Evolutionary conservation across 805 yeast genomes (phyloP).

Genomic region (Ogataea henricii): DNA sequence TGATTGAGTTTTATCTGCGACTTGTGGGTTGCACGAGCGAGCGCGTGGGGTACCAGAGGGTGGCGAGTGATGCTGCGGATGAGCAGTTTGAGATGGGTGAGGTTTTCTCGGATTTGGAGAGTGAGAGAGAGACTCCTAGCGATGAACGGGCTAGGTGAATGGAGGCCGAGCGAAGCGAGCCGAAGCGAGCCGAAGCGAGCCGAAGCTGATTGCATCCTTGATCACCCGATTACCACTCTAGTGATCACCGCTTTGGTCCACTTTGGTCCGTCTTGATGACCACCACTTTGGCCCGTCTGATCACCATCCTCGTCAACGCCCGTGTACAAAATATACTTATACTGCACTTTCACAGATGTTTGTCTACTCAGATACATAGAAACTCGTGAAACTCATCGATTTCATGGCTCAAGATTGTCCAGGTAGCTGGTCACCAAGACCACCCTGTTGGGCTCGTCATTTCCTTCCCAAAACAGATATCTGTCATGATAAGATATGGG

Average conservation of each 20-base stretch:
- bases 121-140: constrained; percentile 20
- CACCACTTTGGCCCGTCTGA: too few species aligned
- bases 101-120: constrained; percentile 27
- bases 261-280: too few species aligned
- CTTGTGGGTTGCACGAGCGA: constrained; percentile 35
- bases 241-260: too few species aligned
- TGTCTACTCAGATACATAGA: too few species aligned
- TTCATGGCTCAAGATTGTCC: not conserved
- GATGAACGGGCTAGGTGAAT: constrained; percentile 8
- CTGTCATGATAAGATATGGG: constrained; percentile 1
- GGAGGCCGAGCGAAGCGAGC: not conserved
- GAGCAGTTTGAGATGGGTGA: constrained; percentile 31
- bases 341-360: too few species aligned
- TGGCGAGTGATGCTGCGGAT: constrained; percentile 4
- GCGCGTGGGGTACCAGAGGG: constrained; percentile 13
- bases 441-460: not conserved
- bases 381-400: too few species aligned
- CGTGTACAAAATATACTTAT: too few species aligned
- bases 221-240: too few species aligned
- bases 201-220: not conserved
- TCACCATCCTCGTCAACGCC: too few species aligned
- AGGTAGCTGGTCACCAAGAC: too few species aligned
- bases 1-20: constrained; percentile 58
- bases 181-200: not conserved
- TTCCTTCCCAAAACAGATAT: not conserved